Evolutionary conservation across 2,329 filamentous ascomycete genomes (phyloP), one percentile per base, ranked within the genome.

Genomic region (Penicillium verrucosum): DNA sequence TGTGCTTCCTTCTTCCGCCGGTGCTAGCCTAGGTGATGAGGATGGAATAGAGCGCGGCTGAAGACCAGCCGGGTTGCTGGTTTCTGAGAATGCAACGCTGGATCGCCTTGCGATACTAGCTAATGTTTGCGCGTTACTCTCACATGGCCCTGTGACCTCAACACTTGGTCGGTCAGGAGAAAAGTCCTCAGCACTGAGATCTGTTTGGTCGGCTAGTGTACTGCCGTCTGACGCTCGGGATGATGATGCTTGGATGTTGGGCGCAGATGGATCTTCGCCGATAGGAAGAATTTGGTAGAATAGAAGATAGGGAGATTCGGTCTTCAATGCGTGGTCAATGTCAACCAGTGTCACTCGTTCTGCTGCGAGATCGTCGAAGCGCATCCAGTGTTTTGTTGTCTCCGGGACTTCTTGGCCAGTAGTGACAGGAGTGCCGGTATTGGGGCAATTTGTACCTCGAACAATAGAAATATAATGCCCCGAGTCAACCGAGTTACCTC

Each of bases 221-320:
- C 56, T 68, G 41, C 57, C 65, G 40, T 63, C 60, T 34, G 68
- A 70, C 5, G 65, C 60, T 30, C 60, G 61, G 21, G 66, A 72
- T 7, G 69, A 73, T 6, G 67, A 55, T 12, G 68, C 60, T 36
- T 80, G 63, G 21, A 69, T 51, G 44, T 70, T 72, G 43, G 68
- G 67, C 38, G 70, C 66, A 6, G 69, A 70, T 18, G 73, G 74
- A 60, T 88, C 82, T 54, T 92, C 89, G 30, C 90, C 85, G 67
- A 95, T 91, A 0, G 93, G 92, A 30, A 95, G 84, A 40, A 97
- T 90, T 72, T 97, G 93, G 69, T 97, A 99, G 73, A 97, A 97
- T 0, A 99, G 80, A 7, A 97, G 82, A 71, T 97, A 97, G 0
- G 94, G 93, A 72, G 91, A 95, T 72, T 97, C 92, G n/a, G 88